These are phyloP conservation scores for Sporothrix luriei DNA, from an alignment of 2,329 filamentous ascomycete species.

Conservation along the genomic window DNA sequence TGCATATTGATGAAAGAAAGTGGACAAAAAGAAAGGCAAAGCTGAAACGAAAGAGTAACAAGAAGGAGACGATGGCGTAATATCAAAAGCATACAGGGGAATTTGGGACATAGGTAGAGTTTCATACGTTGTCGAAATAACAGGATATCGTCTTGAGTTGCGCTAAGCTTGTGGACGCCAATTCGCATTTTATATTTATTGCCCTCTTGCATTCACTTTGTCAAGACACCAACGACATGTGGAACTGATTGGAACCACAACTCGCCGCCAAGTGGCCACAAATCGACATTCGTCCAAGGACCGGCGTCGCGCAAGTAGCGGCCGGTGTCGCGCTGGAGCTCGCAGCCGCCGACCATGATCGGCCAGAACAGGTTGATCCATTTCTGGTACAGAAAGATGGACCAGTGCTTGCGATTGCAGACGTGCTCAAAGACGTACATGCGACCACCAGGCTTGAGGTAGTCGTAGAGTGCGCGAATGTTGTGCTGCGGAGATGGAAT, in stretches of 20 bases:
- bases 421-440: conserved; percentile 69
- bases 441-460: conserved; percentile 62
- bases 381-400: conserved; percentile 54
- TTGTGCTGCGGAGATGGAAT: conserved; percentile 63
- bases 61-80: background rate
- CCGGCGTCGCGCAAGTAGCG: conserved; percentile 53
- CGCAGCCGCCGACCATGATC: conserved; percentile 54
- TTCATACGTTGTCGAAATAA: background rate
- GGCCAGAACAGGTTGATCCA: conserved; percentile 58
- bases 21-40: background rate
- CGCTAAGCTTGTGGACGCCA: background rate
- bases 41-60: background rate
- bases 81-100: background rate
- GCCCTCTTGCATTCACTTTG: conserved; percentile 46
- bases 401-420: conserved; percentile 44
- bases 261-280: conserved; percentile 48
- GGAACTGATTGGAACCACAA: conserved; percentile 51
- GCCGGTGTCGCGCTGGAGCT: conserved; percentile 54
- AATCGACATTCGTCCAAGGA: conserved; percentile 54
- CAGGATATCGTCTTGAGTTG: background rate
- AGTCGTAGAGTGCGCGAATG: conserved; percentile 57
- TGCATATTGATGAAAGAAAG: background rate
- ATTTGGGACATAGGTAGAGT: background rate
- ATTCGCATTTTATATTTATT: too few relatives aligned
- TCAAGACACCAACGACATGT: conserved; percentile 56